phyloP scores from a whole-genome alignment of 1,284 basidiomycete species.

The Tilletia walkeri region DNA sequence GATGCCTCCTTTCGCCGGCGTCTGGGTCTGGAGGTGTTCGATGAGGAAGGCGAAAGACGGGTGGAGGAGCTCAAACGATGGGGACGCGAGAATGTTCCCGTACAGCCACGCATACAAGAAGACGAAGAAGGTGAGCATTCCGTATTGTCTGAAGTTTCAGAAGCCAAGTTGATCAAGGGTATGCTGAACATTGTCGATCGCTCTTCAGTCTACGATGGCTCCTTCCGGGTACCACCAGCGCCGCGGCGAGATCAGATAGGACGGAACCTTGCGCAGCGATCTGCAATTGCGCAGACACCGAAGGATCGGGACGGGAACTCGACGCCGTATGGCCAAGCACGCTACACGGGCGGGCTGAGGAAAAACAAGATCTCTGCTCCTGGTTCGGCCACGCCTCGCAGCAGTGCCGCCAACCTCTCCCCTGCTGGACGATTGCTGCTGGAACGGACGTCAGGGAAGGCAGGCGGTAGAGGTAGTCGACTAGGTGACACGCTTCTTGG shows the following conservation, averaged over 20 bases:
- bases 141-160: neutral
- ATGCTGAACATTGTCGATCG: neutral
- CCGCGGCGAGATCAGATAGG: conserved; percentile 10
- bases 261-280: neutral
- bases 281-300: neutral
- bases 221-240: neutral
- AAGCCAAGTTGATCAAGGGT: neutral
- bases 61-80: conserved; percentile 10
- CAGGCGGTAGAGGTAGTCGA: neutral
- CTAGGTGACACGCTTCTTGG: conserved; percentile 4
- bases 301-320: neutral
- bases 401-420: conserved; percentile 2
- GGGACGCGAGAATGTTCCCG: conserved; percentile 8
- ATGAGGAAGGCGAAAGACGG: conserved; percentile 8
- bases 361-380: neutral
- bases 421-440: neutral
- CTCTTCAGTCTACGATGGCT: conserved; percentile 3
- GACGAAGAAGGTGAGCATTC: conserved; percentile 1
- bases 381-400: neutral
- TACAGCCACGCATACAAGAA: neutral
- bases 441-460: neutral
- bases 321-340: conserved; percentile 5
- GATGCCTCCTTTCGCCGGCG: neutral
- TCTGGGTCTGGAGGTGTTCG: conserved; percentile 10
- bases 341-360: neutral